phyloP scores from a whole-genome alignment of 139 green algal genomes.

The Trebouxia sp. region DNA sequence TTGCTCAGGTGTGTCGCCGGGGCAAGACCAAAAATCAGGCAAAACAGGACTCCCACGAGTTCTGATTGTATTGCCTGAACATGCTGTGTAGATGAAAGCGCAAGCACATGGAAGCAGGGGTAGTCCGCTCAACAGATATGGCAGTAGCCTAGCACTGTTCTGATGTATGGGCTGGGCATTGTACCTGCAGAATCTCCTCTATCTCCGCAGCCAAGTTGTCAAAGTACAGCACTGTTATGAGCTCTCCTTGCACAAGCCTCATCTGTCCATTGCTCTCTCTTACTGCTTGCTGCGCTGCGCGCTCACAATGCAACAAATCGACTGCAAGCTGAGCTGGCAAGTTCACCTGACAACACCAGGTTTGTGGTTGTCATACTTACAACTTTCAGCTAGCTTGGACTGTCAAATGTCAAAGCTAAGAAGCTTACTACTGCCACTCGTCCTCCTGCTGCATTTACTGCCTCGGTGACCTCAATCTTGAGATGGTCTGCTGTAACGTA shows the following conservation, averaged over 20 bases:
- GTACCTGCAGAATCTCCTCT: conserved; percentile 70
- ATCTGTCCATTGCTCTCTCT: conserved; percentile 45
- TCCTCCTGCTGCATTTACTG: conserved; percentile 60
- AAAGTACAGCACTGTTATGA: conserved; percentile 86
- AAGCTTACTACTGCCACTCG: conserved; percentile 72
- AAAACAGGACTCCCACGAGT: too few species aligned
- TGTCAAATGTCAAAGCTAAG: too few species aligned
- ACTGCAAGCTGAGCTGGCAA: conserved; percentile 77
- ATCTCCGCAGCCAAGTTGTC: conserved; percentile 80
- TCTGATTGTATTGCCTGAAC: too few species aligned
- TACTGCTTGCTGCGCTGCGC: conserved; percentile 48
- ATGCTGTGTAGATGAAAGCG: too few species aligned
- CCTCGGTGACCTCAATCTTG: conserved; percentile 53
- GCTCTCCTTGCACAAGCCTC: conserved; percentile 75
- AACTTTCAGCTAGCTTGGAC: too few species aligned
- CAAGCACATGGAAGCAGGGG: too few species aligned
- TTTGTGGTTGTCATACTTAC: background rate
- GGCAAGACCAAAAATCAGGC: too few species aligned
- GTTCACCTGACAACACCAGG: conserved; percentile 55
- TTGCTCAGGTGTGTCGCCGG: too few species aligned
- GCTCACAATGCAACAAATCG: conserved; percentile 80
- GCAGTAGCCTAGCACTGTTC: background rate
- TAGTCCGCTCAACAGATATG: background rate
- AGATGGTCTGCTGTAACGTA: conserved; percentile 81
- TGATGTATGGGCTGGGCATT: too few species aligned